phyloP scores from a whole-genome alignment of 2,329 filamentous ascomycete species.

The Curvularia hawaiiensis region DNA sequence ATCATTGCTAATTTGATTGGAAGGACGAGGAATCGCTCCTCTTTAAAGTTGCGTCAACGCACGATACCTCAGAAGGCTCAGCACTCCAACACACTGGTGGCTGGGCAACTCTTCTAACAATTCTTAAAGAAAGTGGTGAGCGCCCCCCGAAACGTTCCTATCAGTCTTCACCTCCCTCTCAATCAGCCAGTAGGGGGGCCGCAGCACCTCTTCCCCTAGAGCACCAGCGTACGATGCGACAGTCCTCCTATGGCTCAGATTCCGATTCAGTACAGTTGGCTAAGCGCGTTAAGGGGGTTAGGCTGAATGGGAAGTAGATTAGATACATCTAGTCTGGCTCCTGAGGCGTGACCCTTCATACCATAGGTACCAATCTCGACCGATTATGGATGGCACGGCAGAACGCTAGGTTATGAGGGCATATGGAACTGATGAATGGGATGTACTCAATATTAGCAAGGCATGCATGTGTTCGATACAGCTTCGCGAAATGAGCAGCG shows the following conservation, averaged over 20 bases:
- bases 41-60: slow-evolving; percentile 80
- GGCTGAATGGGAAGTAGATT: slow-evolving; percentile 49
- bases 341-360: slow-evolving; percentile 22
- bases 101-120: slow-evolving; percentile 92
- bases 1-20: slow-evolving; percentile 17
- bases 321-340: slow-evolving; percentile 17
- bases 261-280: slow-evolving; percentile 64
- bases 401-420: background rate
- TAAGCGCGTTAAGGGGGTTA: slow-evolving; percentile 70
- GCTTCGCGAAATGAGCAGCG: background rate
- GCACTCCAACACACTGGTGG: slow-evolving; percentile 85
- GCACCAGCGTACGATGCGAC: slow-evolving; percentile 27
- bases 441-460: slow-evolving; percentile 1
- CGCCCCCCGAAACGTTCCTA: slow-evolving; percentile 75
- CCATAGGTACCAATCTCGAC: slow-evolving; percentile 28
- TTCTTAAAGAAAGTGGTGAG: slow-evolving; percentile 97
- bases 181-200: slow-evolving; percentile 44
- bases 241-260: slow-evolving; percentile 49
- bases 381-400: slow-evolving; percentile 10
- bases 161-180: slow-evolving; percentile 32
- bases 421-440: slow-evolving; percentile 7
- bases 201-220: slow-evolving; percentile 43
- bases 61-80: slow-evolving; percentile 80
- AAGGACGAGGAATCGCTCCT: slow-evolving; percentile 90
- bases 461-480: slow-evolving; percentile 14